phyloP scores from a whole-genome alignment of 106 monocot species.

The Gastrodia elata region DNA sequence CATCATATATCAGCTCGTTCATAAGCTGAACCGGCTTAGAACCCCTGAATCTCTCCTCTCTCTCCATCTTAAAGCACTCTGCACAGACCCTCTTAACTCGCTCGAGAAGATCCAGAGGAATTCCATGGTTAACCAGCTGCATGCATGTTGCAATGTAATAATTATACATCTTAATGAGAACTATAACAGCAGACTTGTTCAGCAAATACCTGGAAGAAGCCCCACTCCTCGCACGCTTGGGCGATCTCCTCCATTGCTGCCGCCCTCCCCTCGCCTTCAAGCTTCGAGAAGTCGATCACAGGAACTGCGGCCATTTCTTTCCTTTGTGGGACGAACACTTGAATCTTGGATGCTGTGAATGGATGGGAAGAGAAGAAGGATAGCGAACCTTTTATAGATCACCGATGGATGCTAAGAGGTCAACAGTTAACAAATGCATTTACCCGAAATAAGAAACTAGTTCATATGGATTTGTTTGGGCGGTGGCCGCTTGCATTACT shows the following conservation, averaged over 20 bases:
- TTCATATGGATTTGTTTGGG: no score
- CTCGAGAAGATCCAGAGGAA: conserved; percentile 42
- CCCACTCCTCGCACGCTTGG: conserved; percentile 49
- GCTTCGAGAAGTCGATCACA: conserved; percentile 44
- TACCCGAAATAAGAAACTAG: no score
- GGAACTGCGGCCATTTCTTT: no score
- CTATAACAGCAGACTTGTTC: background rate
- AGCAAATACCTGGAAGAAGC: conserved; percentile 46
- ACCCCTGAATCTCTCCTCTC: conserved; percentile 44
- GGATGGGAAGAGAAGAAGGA: no score
- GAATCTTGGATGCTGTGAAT: no score
- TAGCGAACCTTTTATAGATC: no score
- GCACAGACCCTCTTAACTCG: conserved; percentile 50
- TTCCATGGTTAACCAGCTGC: conserved; percentile 62
- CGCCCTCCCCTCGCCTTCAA: conserved; percentile 19
- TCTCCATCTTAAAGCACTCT: conserved; percentile 38
- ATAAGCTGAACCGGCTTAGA: conserved; percentile 32
- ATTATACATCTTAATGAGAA: background rate
- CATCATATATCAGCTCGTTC: conserved; percentile 13
- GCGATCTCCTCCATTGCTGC: conserved; percentile 35
- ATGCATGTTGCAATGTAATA: no score
- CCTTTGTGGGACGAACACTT: no score
- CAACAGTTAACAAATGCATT: no score
- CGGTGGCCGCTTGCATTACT: no score
- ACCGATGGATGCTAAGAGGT: no score